Conservation (phyloP, 1,139 yeast species). For the Saccharomyces hybrid region DNA sequence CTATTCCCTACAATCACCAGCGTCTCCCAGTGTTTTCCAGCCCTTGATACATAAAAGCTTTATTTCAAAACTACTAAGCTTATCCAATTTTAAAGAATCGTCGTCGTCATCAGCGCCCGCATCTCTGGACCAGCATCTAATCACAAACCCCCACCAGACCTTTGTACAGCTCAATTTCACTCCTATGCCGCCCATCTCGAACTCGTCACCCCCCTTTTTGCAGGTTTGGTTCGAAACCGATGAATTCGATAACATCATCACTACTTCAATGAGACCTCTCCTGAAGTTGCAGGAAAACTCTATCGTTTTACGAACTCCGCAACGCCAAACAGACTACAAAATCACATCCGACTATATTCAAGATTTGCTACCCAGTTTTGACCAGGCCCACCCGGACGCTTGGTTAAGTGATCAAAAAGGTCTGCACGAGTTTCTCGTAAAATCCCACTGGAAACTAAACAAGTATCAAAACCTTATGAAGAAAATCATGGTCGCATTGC, state of each 20-base stretch:
- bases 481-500: conserved; percentile 33
- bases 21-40: background rate
- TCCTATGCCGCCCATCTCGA: conserved; percentile 28
- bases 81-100: conserved; percentile 24
- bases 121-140: background rate
- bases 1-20: background rate
- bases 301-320: conserved; percentile 23
- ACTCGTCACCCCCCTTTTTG: conserved; percentile 38
- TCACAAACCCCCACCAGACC: conserved; percentile 35
- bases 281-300: conserved; percentile 17
- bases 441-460: conserved; percentile 37
- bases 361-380: conserved; percentile 6
- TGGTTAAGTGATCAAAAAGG: conserved; percentile 45
- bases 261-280: conserved; percentile 32
- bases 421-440: conserved; percentile 36
- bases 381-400: conserved; percentile 23
- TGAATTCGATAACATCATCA: conserved; percentile 36
- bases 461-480: conserved; percentile 19
- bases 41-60: background rate
- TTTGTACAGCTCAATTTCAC: conserved; percentile 43
- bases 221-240: conserved; percentile 50
- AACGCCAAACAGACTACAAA: conserved; percentile 22
- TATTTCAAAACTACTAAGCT: conserved; percentile 33
- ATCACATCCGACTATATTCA: conserved; percentile 12
- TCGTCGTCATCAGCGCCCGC: background rate